Base-by-base conservation (phyloP, 2,329 filamentous ascomycete species). In the Arthrobotrys entomopaga region DNA sequence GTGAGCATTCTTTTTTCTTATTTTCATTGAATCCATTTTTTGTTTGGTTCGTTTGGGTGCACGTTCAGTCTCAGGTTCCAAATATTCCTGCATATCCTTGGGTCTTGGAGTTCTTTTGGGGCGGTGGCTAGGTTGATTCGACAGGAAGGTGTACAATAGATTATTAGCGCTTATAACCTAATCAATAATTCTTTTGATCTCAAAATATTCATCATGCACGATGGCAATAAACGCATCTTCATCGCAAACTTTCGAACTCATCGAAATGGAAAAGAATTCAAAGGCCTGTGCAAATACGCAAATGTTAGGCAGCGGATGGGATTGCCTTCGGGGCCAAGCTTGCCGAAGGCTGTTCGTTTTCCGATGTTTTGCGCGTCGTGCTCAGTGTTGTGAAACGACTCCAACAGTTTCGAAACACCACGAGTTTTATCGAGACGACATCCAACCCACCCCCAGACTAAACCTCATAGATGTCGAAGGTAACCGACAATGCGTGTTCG, bases 101-200 rank as follows among this genome's bases (percentile, higher is more conserved):
- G 69, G 61, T 50, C 53, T 53, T 57, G 70, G 63, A 66, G 63
- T 74, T 34, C 10, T 34, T 34, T 67, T 58, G 63, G 52, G 63
- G 60, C 38, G 70, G 63, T 74, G 69, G 69, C 46, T 58, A 53
- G 70, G 70, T 74, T 63, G 56, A 53, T 67, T 54, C 50, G 70
- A 60, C 61, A 74, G 52, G 52, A 66, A 49, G 54, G 57, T 74
- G 70, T 74, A 74, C 57, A 58, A 74, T 74, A 74, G 70, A 74
- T 58, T 59, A 57, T 67, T 67, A 67, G 70, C 70, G 70, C 63
- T 74, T 74, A 67, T 49, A 67, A 65, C 26, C 16, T 74, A 74
- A 74, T 67, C 58, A 57, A 67, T 74, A 74, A 74, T 74, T 38
- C 16, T 16, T 16, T 24, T 29, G 29, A 57, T 26, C 43, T 38